Evolutionary conservation across 768 basidiomycete species (phyloP).

Genomic region (Collybiopsis confluens): DNA sequence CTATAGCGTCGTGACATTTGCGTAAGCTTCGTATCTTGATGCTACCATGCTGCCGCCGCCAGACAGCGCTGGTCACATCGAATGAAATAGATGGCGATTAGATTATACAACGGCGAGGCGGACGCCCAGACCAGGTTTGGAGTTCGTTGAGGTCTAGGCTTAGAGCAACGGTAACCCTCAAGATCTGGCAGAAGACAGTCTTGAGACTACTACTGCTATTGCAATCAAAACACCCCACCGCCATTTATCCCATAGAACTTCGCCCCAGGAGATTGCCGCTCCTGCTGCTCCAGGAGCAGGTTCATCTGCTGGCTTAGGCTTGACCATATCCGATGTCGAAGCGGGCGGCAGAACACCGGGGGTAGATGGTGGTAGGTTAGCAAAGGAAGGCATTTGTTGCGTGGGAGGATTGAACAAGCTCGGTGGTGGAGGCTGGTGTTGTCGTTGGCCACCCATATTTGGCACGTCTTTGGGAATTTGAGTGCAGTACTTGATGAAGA

Average conservation of each 20-base stretch:
- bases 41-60: no score
- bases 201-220: slow-evolving; percentile 72
- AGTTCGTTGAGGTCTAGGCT: no score
- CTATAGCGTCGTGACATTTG: no score
- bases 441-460: slow-evolving; percentile 87
- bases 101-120: no score
- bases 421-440: slow-evolving; percentile 36
- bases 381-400: slow-evolving; percentile 11
- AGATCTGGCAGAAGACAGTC: slow-evolving; percentile 51
- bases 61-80: no score
- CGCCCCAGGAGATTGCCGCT: slow-evolving; percentile 59
- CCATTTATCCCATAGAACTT: slow-evolving; percentile 80
- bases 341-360: slow-evolving; percentile 17
- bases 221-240: slow-evolving; percentile 76
- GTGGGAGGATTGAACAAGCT: not conserved
- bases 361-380: slow-evolving; percentile 11
- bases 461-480: slow-evolving; percentile 69
- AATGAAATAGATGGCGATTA: no score
- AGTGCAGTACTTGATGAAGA: slow-evolving; percentile 57
- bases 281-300: slow-evolving; percentile 31
- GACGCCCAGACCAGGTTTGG: no score
- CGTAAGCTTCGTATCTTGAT: no score
- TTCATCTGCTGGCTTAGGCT: slow-evolving; percentile 20
- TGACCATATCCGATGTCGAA: slow-evolving; percentile 1
- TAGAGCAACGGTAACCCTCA: no score